These are phyloP conservation scores for Metschnikowia lochheadii DNA, from an alignment of 805 yeast genomes.

Conservation along the genomic window DNA sequence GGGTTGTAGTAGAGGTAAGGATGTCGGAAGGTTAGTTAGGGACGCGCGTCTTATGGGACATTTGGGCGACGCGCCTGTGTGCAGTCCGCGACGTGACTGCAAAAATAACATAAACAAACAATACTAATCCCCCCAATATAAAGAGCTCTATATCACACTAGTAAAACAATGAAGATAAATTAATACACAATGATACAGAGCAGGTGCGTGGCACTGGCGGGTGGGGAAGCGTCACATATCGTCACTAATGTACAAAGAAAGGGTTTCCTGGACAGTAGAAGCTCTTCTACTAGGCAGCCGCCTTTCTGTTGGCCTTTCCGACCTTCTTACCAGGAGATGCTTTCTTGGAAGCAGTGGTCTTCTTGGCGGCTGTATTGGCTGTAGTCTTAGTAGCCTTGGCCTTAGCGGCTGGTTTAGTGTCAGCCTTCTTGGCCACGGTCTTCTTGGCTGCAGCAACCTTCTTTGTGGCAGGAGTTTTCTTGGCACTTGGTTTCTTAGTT, in stretches of 20 bases:
- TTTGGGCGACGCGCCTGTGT: constrained; percentile 2
- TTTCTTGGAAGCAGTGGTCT: neutral
- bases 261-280: constrained; percentile 1
- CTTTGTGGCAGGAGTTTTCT: neutral
- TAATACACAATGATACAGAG: constrained; percentile 2
- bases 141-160: neutral
- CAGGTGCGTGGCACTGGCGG: neutral
- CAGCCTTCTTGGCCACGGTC: neutral
- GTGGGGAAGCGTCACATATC: neutral
- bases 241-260: constrained; percentile 14
- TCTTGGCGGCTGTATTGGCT: neutral
- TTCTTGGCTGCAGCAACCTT: neutral
- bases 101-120: constrained; percentile 2
- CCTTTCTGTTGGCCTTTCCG: constrained; percentile 3
- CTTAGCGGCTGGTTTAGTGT: neutral
- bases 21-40: neutral
- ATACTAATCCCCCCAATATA: too few species aligned
- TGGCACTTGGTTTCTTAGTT: neutral
- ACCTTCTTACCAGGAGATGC: neutral
- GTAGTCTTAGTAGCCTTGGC: neutral
- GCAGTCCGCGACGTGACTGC: constrained; percentile 4
- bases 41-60: neutral
- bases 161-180: neutral
- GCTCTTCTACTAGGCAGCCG: neutral
- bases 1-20: neutral